These are phyloP conservation scores for Coniochaeta ligniaria DNA, from an alignment of 2,329 filamentous ascomycete species.

Conservation along the genomic window DNA sequence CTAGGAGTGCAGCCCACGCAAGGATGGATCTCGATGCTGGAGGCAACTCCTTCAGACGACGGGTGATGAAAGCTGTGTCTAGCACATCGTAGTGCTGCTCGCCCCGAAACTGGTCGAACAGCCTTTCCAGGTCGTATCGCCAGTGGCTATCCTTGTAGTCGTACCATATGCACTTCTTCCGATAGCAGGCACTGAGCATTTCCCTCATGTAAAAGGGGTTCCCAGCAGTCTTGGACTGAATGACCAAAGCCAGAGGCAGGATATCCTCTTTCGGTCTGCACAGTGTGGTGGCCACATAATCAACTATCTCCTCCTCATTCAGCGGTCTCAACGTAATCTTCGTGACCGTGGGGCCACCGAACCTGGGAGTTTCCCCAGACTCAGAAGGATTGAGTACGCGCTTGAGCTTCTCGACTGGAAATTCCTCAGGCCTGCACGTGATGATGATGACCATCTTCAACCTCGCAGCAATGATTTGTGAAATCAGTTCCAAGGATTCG, in stretches of 20 bases:
- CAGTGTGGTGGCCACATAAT: constrained; percentile 77
- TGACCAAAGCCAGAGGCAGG: constrained; percentile 69
- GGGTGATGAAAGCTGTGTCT: constrained; percentile 75
- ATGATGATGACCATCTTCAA: constrained; percentile 78
- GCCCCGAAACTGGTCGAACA: constrained; percentile 79
- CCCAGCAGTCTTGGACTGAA: constrained; percentile 81
- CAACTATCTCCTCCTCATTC: constrained; percentile 68
- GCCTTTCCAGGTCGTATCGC: constrained; percentile 77
- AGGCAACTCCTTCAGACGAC: constrained; percentile 70
- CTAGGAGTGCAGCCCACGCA: constrained; percentile 79
- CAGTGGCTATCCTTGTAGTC: constrained; percentile 77
- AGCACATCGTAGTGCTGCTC: constrained; percentile 73
- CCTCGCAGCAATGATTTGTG: constrained; percentile 69
- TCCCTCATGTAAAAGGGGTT: constrained; percentile 90
- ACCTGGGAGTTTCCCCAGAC: constrained; percentile 39
- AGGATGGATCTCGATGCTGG: constrained; percentile 68
- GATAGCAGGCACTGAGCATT: constrained; percentile 81
- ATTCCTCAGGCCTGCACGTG: constrained; percentile 64
- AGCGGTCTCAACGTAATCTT: constrained; percentile 67
- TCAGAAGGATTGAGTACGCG: constrained; percentile 47
- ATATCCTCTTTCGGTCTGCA: constrained; percentile 67
- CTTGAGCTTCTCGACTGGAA: constrained; percentile 47
- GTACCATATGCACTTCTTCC: constrained; percentile 85
- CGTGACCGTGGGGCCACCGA: constrained; percentile 52
- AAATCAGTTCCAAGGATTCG: constrained; percentile 77